Percentiles rank a stretch among this genome's conserved stretches.
These are phyloP conservation scores for Cercospora sp. DNA, from an alignment of 2,329 filamentous ascomycete genomes.

Conservation along the genomic window DNA sequence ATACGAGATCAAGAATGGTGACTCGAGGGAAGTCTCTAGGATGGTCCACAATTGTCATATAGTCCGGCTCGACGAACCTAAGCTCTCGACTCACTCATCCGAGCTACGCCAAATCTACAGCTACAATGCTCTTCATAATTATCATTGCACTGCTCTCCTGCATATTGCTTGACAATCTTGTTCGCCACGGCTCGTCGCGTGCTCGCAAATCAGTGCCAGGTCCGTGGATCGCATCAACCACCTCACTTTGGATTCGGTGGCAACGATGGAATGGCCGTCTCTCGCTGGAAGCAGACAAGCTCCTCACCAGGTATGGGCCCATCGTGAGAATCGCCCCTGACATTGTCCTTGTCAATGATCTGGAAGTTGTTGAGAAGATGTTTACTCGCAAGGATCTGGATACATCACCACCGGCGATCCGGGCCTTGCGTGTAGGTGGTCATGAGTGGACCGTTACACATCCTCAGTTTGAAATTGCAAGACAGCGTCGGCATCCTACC, in stretches of 20 bases:
- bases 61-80: not conserved
- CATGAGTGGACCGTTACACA: constrained; percentile 14
- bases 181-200: not conserved
- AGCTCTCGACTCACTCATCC: not conserved
- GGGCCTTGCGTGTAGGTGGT: constrained; percentile 11
- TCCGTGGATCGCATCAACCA: not conserved
- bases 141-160: not conserved
- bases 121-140: not conserved
- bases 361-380: not conserved
- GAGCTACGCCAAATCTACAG: not conserved
- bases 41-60: not conserved
- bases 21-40: not conserved
- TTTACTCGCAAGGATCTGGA: constrained; percentile 9
- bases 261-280: not conserved
- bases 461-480: not conserved
- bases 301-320: not conserved
- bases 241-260: not conserved
- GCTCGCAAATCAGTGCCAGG: not conserved
- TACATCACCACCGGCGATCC: constrained; percentile 6
- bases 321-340: not conserved
- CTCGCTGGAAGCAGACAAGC: not conserved
- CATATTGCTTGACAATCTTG: not conserved
- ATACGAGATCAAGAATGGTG: not conserved
- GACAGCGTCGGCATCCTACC: not conserved
- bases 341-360: not conserved